Base-by-base conservation (phyloP, 345 rosid species). In the Capsella bursapastoris region DNA sequence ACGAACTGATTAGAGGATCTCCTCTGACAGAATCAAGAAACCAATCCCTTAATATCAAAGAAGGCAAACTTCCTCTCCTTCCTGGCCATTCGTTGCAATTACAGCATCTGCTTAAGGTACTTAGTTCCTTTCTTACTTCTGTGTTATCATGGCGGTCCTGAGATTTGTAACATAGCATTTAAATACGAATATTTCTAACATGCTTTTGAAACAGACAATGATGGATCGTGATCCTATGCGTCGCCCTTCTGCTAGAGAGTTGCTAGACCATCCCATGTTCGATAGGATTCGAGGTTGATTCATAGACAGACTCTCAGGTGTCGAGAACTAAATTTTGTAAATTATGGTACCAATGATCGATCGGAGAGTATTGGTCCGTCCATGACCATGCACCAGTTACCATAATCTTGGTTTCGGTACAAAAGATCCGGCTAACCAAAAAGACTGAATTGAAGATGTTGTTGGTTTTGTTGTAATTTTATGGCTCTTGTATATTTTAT, bases 61-160 rank as follows among this genome's bases (percentile, higher is more conserved):
- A 86, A 64, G 98, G 99, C 56, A 92, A 83, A 72, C 71, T 96
- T 66, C 92, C 97, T 11, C 94, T 96, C 35, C 94, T 96, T 64
- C 96, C 98, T 9, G 95, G 97, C 41, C 86, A 86, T 75, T 86
- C 99, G 3, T 58, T 96, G 80, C 99, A 85, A 52, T 83, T 96
- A 68, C 98, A 92, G 58, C 87, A 86, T 75, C 84, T 96, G 66
- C 91, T 96, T 11, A 96, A 92, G 99, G 99, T 96, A 81, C 4
- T 8, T 38, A 7, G 29, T 70, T 40, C 22, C 57, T 47, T 48
- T 29, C 28, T 16, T 37, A 32, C 18, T 41, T 29, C 2, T 52
- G 48, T 41, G 38, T 31, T 12, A 48, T 66, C 52, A 57, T 74
- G 59, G 49, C 3, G 14, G 45, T 66, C 65, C 13, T 9, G 64